Evolutionary conservation across 2,329 filamentous ascomycete species (phyloP).

Genomic region (Fusarium luffae): DNA sequence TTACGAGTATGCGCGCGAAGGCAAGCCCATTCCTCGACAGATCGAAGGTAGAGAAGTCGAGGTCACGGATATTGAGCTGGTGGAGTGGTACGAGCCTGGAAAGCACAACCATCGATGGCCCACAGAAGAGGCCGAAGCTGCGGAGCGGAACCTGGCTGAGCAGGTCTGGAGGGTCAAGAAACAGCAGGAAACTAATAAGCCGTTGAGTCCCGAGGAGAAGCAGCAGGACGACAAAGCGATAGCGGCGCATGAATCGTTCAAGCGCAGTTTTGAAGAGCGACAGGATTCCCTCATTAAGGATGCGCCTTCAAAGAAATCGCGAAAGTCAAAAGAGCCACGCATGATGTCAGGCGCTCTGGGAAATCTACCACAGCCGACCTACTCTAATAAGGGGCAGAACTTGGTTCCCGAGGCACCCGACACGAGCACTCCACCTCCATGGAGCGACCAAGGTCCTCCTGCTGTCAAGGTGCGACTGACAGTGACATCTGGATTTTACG

Average conservation of each 20-base stretch:
- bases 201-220: constrained; percentile 65
- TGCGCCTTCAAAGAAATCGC: constrained; percentile 52
- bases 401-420: constrained; percentile 62
- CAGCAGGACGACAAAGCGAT: constrained; percentile 65
- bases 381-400: constrained; percentile 60
- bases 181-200: constrained; percentile 62
- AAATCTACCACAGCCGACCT: constrained; percentile 58
- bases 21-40: constrained; percentile 84
- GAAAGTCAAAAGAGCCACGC: constrained; percentile 49
- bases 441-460: constrained; percentile 73
- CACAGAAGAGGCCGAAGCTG: constrained; percentile 77
- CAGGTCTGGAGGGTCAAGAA: constrained; percentile 74
- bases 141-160: constrained; percentile 81
- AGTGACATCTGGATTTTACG: constrained; percentile 96
- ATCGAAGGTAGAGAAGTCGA: constrained; percentile 85
- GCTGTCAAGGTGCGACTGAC: constrained; percentile 89
- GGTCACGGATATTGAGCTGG: constrained; percentile 78
- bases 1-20: constrained; percentile 95
- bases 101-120: constrained; percentile 85
- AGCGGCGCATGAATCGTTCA: constrained; percentile 66
- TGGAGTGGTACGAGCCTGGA: constrained; percentile 87
- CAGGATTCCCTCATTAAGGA: constrained; percentile 68
- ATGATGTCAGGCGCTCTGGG: constrained; percentile 70
- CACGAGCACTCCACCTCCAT: constrained; percentile 63
- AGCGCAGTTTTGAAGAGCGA: constrained; percentile 67